Percentiles rank a stretch among this genome's conserved stretches.
These are phyloP conservation scores for Osmanthus fragrans DNA, from an alignment of 257 asterid genomes.

Conservation along the genomic window DNA sequence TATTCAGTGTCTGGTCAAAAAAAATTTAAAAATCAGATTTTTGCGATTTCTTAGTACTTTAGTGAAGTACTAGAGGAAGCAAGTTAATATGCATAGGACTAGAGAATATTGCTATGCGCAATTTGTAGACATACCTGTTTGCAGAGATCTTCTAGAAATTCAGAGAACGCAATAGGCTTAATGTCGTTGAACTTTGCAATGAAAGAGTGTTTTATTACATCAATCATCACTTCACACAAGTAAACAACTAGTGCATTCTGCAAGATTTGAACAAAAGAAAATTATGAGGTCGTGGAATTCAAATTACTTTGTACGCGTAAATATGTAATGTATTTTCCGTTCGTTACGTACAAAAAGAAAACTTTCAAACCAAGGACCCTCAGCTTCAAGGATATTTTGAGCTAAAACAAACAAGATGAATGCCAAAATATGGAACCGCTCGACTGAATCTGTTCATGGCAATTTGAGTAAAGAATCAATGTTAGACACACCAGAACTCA, in stretches of 20 bases:
- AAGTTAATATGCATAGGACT: not conserved
- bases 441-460: constrained; percentile 73
- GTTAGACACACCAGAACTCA: constrained; percentile 18
- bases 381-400: constrained; percentile 91
- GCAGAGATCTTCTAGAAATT: constrained; percentile 93
- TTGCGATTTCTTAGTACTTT: constrained; percentile 2
- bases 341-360: constrained; percentile 68
- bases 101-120: not conserved
- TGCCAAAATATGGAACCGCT: constrained; percentile 94
- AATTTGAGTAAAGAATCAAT: constrained; percentile 20
- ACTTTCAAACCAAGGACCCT: constrained; percentile 93
- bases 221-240: constrained; percentile 82
- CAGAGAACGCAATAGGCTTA: constrained; percentile 92
- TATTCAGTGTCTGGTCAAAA: constrained; percentile 60
- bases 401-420: constrained; percentile 93
- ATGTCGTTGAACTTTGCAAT: constrained; percentile 90
- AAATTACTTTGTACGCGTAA: constrained; percentile 7
- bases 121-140: constrained; percentile 64
- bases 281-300: not conserved
- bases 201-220: constrained; percentile 88
- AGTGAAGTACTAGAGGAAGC: not conserved
- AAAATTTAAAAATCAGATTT: constrained; percentile 3
- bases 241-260: constrained; percentile 91
- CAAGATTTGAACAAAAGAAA: constrained; percentile 37
- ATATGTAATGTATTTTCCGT: constrained; percentile 4